Evolutionary conservation across 306 rosid genomes (phyloP), one percentile per base, ranked within the genome.

Genomic region (Cucurbita argyrosperma): DNA sequence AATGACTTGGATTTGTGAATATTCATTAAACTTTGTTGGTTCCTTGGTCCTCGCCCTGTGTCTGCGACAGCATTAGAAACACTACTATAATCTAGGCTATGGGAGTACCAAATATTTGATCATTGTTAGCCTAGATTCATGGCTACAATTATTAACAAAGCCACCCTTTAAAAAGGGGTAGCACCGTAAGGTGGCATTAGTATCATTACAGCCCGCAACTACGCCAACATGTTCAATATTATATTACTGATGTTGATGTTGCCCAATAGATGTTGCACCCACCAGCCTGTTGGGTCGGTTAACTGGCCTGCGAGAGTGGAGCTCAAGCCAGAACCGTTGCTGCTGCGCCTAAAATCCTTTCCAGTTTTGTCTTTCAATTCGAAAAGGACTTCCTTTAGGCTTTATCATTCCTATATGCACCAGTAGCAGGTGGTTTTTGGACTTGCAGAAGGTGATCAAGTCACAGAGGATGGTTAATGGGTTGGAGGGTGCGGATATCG

Each of bases 271-370:
- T 70, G 74, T 30, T 52, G 47, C 15, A 21, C 82, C 49, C 85
- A 80, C 67, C 92, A 79, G 56, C 96, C 90, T 2, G 13, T 83
- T 50, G 88, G 97, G 67, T 90, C 98, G 6, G 88, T 90, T 54
- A 94, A 96, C 79, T 85, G 89, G 72, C 95, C 98, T 13, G 37
- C 90, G 0, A 90, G 97, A 82, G 30, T 61, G 30, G 77, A 59
- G 74, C 74, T 47, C 18, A 81, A 83, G 75, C 90, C 96, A 0
- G 90, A 90, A 70, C 80, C 87, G 9, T 75, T 85, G 42, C 51
- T 88, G 23, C 81, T 74, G 67, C 80, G 79, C 80, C 78, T 93
- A 2, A 89, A 83, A 72, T 74, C 77, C 35, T 23, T 76, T 58
- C 67, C 70, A 81, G 37, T 38, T 57, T 47, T 71, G 23, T 76